Conservation (phyloP, 495 filamentous ascomycete species). For the Xylaria scruposa region DNA sequence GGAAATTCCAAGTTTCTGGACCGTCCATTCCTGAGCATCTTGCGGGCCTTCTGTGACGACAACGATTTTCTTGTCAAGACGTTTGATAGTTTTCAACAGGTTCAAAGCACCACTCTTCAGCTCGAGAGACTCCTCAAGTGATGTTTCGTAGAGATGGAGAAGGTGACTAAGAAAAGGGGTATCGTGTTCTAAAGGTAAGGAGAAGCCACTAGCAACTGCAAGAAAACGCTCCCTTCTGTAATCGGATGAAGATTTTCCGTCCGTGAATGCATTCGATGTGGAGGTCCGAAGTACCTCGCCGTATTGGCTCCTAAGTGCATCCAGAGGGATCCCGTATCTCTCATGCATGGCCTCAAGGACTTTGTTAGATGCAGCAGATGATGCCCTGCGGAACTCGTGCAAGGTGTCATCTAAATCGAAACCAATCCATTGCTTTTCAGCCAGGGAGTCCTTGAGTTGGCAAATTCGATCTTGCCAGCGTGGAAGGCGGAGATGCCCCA, state of each 20-base stretch:
- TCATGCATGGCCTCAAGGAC: constrained; percentile 35
- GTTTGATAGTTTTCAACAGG: constrained; percentile 36
- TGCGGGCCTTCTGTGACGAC: constrained; percentile 49
- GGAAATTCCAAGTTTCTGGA: constrained; percentile 37
- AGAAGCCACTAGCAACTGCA: constrained; percentile 34
- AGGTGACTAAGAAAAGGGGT: constrained; percentile 31
- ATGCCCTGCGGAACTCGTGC: constrained; percentile 50
- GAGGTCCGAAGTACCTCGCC: constrained; percentile 36
- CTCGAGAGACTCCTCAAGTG: constrained; percentile 32
- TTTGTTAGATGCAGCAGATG: constrained; percentile 35
- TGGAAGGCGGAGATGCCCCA: background rate
- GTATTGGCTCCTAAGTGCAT: constrained; percentile 36
- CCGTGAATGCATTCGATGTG: constrained; percentile 46
- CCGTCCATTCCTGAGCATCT: constrained; percentile 51
- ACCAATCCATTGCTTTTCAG: constrained; percentile 45
- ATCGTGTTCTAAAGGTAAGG: background rate
- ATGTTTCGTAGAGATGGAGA: constrained; percentile 36
- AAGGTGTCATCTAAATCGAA: constrained; percentile 54
- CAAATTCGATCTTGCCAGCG: constrained; percentile 2
- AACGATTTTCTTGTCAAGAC: constrained; percentile 42
- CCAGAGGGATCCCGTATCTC: constrained; percentile 28
- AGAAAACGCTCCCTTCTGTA: constrained; percentile 49
- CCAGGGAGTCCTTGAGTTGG: background rate
- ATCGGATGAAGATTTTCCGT: constrained; percentile 45
- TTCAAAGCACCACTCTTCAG: constrained; percentile 39